Base-by-base conservation (phyloP, 768 basidiomycete genomes). In the Crepidotus variabilis region DNA sequence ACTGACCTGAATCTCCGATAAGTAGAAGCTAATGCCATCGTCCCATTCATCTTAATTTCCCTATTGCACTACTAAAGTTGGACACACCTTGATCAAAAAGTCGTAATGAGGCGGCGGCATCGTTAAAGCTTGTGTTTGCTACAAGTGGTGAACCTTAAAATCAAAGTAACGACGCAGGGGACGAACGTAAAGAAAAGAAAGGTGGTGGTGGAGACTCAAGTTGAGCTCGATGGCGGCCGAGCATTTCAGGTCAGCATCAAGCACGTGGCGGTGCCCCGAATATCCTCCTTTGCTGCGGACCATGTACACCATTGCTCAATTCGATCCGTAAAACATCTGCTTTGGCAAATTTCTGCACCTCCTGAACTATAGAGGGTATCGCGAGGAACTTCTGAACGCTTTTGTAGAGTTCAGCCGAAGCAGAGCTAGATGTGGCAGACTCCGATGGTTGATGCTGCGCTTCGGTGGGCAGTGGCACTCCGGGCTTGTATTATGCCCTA, bases 21-120 rank as follows among this genome's bases (percentile, higher is more conserved):
- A 96, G 88, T 57, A 97, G 83, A 63, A 98, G 87, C 89, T 96
- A 69, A 20, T 8, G 13, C 4, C 39, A 43, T 43, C 39, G 13
- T 20, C 39, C 39, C 13, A 43, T 16, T 16, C 39, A 3, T 5
- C 4, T 43, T 43, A 53, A 39, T 39, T 45, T 46, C 39, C 22
- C 9, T 45, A 49, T 49, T 53, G 47, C n/a, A 32, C 13, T 2
- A 23, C 47, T 24, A 22, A 21, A 39, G 47, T 45, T 11, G 11
- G 16, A 48, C 78, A 64, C 59, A 89, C 91, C 80, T 91, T 95
- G 85, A 94, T 92, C 73, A 95, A 82, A 67, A 97, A 96, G 79
- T 98, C 95, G 77, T 98, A 98, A 74, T 97, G 94, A 51, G 92
- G 90, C 55, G 91, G 89, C 51, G 91, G 90, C 91, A 92, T 92